Conservation (phyloP, 352 stramenopile genomes). For the Globisporangium radiosum region DNA sequence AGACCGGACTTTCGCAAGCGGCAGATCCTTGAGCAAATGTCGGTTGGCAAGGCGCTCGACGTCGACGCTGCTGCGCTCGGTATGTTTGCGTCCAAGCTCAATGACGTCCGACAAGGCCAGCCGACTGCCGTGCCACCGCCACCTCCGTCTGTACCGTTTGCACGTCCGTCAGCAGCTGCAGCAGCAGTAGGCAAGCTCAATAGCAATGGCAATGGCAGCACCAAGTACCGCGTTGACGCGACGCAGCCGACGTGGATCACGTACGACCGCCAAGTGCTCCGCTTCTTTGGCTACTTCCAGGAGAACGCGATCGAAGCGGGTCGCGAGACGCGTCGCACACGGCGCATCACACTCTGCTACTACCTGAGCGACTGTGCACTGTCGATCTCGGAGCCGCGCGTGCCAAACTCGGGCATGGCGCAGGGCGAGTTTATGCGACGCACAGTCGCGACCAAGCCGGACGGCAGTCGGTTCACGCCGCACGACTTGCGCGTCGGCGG, state of each 20-base stretch:
- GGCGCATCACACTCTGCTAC: constrained; percentile 73
- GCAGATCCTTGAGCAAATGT: constrained; percentile 63
- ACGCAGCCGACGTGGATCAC: constrained; percentile 61
- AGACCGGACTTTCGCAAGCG: constrained; percentile 49
- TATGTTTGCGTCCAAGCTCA: constrained; percentile 15
- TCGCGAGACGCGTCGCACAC: constrained; percentile 22
- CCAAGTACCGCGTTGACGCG: constrained; percentile 39
- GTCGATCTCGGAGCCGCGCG: constrained; percentile 81
- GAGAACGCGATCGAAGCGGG: constrained; percentile 44
- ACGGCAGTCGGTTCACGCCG: constrained; percentile 36
- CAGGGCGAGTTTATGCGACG: constrained; percentile 89
- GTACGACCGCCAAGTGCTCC: constrained; percentile 76
- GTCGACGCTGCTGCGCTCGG: constrained; percentile 1
- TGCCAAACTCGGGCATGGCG: constrained; percentile 81
- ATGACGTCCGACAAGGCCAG: constrained; percentile 1
- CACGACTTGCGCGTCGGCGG: constrained; percentile 77
- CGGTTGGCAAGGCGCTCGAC: constrained; percentile 28
- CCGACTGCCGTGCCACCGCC: not conserved
- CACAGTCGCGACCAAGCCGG: constrained; percentile 31
- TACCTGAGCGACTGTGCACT: constrained; percentile 82
- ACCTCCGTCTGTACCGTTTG: not conserved
- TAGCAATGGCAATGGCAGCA: constrained; percentile 11
- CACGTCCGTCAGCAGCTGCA: too few relatives aligned
- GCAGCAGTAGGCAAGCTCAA: not conserved
- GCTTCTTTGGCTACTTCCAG: constrained; percentile 88